Evolutionary conservation across 208 protist genomes (phyloP).

Genomic region (Lotmaria passim): DNA sequence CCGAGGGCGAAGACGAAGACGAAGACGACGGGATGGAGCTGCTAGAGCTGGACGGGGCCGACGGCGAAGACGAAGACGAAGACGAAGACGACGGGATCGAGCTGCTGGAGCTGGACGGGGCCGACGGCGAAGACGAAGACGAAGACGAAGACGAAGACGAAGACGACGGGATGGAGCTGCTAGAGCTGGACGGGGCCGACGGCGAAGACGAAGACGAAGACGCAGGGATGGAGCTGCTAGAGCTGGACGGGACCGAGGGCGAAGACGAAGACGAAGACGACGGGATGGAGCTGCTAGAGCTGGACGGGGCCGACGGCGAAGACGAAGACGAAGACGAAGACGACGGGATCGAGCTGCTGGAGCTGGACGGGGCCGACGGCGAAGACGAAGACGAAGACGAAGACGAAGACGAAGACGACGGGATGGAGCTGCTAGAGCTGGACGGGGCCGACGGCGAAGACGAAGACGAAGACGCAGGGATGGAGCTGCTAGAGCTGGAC

Average conservation of each 20-base stretch:
- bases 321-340: no score
- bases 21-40: neutral
- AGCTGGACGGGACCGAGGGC: no score
- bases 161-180: neutral
- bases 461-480: constrained; percentile 1
- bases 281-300: no score
- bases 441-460: neutral
- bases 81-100: neutral
- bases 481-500: constrained; percentile 8
- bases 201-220: constrained; percentile 10
- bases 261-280: no score
- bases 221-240: neutral
- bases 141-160: constrained; percentile 5
- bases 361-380: neutral
- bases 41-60: neutral
- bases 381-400: no score
- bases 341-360: no score
- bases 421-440: neutral
- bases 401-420: neutral
- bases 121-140: neutral
- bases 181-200: neutral
- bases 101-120: neutral
- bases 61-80: neutral
- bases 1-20: neutral
- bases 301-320: no score